Percentiles rank a stretch among this genome's conserved stretches.
Evolutionary conservation across 1,284 basidiomycete species (phyloP).

Genomic region (Volvariella volvacea): DNA sequence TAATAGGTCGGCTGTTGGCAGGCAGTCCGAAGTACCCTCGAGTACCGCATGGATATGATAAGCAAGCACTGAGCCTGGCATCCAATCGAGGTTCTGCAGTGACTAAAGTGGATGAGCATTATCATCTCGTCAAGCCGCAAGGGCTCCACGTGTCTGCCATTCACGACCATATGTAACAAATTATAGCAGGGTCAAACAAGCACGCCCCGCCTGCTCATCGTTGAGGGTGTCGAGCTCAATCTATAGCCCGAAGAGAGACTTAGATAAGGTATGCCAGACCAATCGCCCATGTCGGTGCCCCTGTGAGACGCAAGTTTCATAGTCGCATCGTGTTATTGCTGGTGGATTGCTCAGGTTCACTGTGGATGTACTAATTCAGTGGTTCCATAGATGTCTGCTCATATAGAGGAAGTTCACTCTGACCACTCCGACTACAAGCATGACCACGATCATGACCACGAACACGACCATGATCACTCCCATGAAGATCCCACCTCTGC

Average conservation of each 20-base stretch:
- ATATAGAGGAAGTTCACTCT: conserved; percentile 76
- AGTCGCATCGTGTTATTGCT: conserved; percentile 10
- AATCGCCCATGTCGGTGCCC: not conserved
- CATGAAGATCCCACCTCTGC: conserved; percentile 77
- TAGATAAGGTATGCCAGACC: conserved; percentile 8
- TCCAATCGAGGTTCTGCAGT: too few relatives aligned
- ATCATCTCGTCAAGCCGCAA: too few relatives aligned
- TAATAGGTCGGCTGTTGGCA: conserved; percentile 39
- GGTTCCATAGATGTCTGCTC: conserved; percentile 58
- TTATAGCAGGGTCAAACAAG: conserved; percentile 19
- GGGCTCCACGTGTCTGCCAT: conserved; percentile 13
- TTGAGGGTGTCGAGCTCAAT: conserved; percentile 15
- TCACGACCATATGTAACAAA: conserved; percentile 16
- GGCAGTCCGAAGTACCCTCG: conserved; percentile 30
- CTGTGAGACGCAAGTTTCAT: not conserved
- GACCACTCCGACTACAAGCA: conserved; percentile 69
- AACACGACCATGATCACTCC: conserved; percentile 44
- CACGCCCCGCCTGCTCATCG: conserved; percentile 5
- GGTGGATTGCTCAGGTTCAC: conserved; percentile 17
- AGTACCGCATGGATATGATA: conserved; percentile 51
- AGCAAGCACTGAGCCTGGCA: conserved; percentile 29
- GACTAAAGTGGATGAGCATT: too few relatives aligned
- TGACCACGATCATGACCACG: conserved; percentile 51
- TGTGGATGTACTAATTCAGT: conserved; percentile 30
- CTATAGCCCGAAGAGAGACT: not conserved